Base-by-base conservation (phyloP, 139 green algal genomes). In the Chlorella sorokiniana region DNA sequence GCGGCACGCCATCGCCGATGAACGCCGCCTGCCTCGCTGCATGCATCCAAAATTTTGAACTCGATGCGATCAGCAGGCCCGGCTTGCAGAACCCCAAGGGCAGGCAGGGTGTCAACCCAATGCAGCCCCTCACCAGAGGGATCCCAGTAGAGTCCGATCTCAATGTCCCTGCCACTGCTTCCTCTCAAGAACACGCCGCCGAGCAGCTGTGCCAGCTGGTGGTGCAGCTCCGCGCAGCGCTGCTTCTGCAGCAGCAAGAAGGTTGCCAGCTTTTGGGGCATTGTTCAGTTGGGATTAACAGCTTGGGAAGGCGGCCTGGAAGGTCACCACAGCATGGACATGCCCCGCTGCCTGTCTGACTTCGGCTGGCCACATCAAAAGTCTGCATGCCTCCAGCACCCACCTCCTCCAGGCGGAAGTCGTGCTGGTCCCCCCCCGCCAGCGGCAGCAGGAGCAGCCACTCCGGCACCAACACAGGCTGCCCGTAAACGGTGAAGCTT, bases 91-190 rank as follows among this genome's bases (percentile, higher is more conserved):
- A 40, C 61, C 10, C 31, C 22, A n/a, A n/a, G 22, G 61, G 25
- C 8, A 61, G 25, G 52, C 27, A 23, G 7, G 52, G 9, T 16
- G 52, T 23, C 52, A 6, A 16, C 52, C 52, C 5, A 20, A 61
- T 16, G 3, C 52, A 4, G 25, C 52, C 52, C 25, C 52, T 23
- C 52, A 61, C 52, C 52, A 4, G 64, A 48, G 4, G 70, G 70
- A n/a, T 77, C 44, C 4, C n/a, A 77, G 70, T 22, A 64, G 10
- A 77, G 70, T 10, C 31, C n/a, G 23, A 77, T 37, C n/a, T 65
- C 56, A n/a, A 33, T 22, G 56, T 6, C 16, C 6, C 18, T 65
- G 56, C 23, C 56, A 16, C 14, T 16, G 48, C 11, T 14, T 8
- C 14, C 16, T n/a, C 7, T 11, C 70, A 77, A n/a, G n/a, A 77